Percentiles rank a stretch among this genome's conserved stretches.
Evolutionary conservation across 2,329 filamentous ascomycete genomes (phyloP).

Genomic region (Fulvia fulva): DNA sequence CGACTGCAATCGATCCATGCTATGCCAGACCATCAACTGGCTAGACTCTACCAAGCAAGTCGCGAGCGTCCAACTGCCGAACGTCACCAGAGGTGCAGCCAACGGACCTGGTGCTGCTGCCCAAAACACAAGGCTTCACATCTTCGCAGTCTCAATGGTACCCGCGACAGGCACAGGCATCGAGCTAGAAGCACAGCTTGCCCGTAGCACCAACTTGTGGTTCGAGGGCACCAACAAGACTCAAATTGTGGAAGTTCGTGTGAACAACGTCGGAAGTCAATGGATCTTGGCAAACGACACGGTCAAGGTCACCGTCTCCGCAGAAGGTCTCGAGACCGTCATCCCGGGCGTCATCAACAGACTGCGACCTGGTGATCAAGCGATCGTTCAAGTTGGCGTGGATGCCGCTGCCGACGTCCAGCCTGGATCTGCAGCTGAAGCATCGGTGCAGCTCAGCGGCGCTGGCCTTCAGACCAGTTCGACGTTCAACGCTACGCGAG

Average conservation of each 20-base stretch:
- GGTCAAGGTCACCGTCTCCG: constrained; percentile 35
- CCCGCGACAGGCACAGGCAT: constrained; percentile 27
- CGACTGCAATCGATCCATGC: constrained; percentile 37
- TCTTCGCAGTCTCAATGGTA: constrained; percentile 38
- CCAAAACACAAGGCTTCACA: constrained; percentile 34
- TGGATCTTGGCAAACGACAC: constrained; percentile 34
- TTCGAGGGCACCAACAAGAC: constrained; percentile 38
- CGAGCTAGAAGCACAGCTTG: constrained; percentile 36
- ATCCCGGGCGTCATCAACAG: constrained; percentile 36
- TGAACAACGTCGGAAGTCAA: constrained; percentile 38
- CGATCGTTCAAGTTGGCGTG: constrained; percentile 37
- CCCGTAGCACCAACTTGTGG: constrained; percentile 42
- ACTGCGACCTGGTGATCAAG: constrained; percentile 40
- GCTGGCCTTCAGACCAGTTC: constrained; percentile 26
- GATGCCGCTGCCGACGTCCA: constrained; percentile 31
- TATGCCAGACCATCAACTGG: constrained; percentile 40
- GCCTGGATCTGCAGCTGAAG: constrained; percentile 30
- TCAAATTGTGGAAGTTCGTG: constrained; percentile 37
- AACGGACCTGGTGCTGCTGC: constrained; percentile 31
- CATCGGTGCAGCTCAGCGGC: constrained; percentile 31
- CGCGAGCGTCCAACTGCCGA: constrained; percentile 35
- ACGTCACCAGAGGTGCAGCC: constrained; percentile 34
- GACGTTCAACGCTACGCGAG: constrained; percentile 36
- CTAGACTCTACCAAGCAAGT: constrained; percentile 39
- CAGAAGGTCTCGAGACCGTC: constrained; percentile 34